Conservation (phyloP, 768 basidiomycete genomes). For the Megacollybia marginata region DNA sequence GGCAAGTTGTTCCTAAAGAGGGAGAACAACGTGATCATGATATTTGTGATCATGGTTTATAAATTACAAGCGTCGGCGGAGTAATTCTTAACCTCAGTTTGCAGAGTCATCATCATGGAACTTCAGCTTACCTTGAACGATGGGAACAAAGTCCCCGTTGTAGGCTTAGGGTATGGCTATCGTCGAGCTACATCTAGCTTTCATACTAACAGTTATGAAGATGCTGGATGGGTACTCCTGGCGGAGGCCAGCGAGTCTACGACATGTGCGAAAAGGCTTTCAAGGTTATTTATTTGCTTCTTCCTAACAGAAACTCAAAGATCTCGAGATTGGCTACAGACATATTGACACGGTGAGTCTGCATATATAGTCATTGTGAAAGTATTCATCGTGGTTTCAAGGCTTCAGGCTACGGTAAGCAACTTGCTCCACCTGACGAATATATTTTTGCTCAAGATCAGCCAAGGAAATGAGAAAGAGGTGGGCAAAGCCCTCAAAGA, state of each 20-base stretch:
- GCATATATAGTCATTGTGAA: not conserved
- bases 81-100: too few species aligned
- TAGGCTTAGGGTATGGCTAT: slow-evolving; percentile 20
- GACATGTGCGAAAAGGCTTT: slow-evolving; percentile 14
- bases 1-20: too few species aligned
- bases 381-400: not conserved
- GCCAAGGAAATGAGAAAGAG: slow-evolving; percentile 22
- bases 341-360: slow-evolving; percentile 25
- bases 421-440: not conserved
- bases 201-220: slow-evolving; percentile 4
- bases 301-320: slow-evolving; percentile 1
- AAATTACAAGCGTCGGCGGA: too few species aligned
- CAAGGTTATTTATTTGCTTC: not conserved
- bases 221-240: slow-evolving; percentile 24
- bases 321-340: slow-evolving; percentile 19
- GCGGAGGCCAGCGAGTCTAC: slow-evolving; percentile 17
- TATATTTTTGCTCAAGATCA: not conserved
- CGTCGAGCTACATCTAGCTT: not conserved
- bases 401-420: slow-evolving; percentile 5
- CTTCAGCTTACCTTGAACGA: slow-evolving; percentile 15
- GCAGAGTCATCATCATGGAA: not conserved
- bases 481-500: slow-evolving; percentile 31
- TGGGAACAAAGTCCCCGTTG: slow-evolving; percentile 14
- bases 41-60: too few species aligned
- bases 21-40: too few species aligned